Percentiles rank a stretch among this genome's conserved stretches.
These are phyloP conservation scores for Vigna trinervia DNA, from an alignment of 306 rosid species.

Conservation along the genomic window DNA sequence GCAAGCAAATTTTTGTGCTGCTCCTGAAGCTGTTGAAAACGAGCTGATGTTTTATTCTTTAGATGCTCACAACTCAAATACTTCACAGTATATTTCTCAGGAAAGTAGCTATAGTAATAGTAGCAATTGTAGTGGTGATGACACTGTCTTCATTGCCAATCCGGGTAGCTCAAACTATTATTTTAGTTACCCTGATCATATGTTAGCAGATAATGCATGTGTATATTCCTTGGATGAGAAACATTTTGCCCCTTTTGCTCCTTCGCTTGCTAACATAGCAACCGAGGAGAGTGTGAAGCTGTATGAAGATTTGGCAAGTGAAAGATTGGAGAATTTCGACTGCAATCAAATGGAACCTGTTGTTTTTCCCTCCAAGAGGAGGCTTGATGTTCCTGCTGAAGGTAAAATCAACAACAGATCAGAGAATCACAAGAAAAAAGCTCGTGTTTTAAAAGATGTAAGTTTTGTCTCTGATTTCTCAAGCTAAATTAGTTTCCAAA, in stretches of 20 bases:
- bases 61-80: conserved; percentile 53
- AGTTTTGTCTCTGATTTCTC: conserved; percentile 39
- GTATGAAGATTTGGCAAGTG: conserved; percentile 43
- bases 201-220: conserved; percentile 24
- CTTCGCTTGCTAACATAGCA: conserved; percentile 50
- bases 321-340: conserved; percentile 40
- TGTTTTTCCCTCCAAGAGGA: conserved; percentile 52
- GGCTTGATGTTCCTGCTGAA: conserved; percentile 46
- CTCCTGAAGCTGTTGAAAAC: conserved; percentile 41
- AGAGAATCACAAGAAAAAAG: conserved; percentile 59
- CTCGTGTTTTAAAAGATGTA: conserved; percentile 59
- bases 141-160: conserved; percentile 43
- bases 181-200: conserved; percentile 39
- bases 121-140: conserved; percentile 46
- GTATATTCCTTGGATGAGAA: conserved; percentile 45
- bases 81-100: conserved; percentile 58
- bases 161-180: conserved; percentile 45
- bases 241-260: conserved; percentile 44
- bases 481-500: background rate
- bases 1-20: conserved; percentile 45
- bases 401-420: conserved; percentile 42
- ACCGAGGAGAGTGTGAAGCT: conserved; percentile 52
- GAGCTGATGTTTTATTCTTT: conserved; percentile 58
- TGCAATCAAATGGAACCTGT: conserved; percentile 38
- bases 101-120: conserved; percentile 54